These are phyloP conservation scores for Sphagnum magellanicum DNA, from an alignment of 228 moss, liverwort and hornwort genomes.

Conservation along the genomic window DNA sequence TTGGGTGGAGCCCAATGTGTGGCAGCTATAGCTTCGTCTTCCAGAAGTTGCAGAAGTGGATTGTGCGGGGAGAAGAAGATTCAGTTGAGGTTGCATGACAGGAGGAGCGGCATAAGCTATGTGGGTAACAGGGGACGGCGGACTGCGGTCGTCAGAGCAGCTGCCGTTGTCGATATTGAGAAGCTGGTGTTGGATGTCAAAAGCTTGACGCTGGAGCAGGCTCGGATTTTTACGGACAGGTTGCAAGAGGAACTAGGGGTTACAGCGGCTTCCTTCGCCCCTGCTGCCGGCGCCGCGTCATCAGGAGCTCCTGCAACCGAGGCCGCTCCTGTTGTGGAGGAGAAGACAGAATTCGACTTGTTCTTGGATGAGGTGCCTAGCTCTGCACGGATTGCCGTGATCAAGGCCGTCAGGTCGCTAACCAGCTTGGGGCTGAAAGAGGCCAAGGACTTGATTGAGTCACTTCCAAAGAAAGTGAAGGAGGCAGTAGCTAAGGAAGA, in stretches of 20 bases:
- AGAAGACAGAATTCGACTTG: conserved; percentile 76
- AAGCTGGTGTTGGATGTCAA: conserved; percentile 40
- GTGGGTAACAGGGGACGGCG: conserved; percentile 3
- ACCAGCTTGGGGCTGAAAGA: conserved; percentile 76
- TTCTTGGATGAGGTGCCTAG: conserved; percentile 52
- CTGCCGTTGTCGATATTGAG: conserved; percentile 46
- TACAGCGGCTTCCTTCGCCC: conserved; percentile 51
- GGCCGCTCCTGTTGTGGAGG: conserved; percentile 58
- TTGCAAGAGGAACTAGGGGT: conserved; percentile 62
- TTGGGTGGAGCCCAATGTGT: conserved; percentile 18
- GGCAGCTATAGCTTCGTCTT: conserved; percentile 20
- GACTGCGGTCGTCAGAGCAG: conserved; percentile 19
- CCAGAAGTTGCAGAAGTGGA: background rate
- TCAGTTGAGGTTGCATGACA: conserved; percentile 12
- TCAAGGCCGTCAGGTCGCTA: conserved; percentile 66
- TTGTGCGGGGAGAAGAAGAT: conserved; percentile 14
- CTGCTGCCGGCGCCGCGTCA: conserved; percentile 8
- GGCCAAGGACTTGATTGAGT: conserved; percentile 83
- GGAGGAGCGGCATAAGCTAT: too few relatives aligned
- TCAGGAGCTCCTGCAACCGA: conserved; percentile 37
- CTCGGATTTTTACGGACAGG: conserved; percentile 54
- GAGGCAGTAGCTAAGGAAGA: conserved; percentile 66
- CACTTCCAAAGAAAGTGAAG: conserved; percentile 80
- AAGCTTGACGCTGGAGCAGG: conserved; percentile 50
- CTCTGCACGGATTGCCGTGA: conserved; percentile 53